A percentile compares a stretch with the other conserved stretches of the same genome.
Conservation (phyloP, 164 flowering plant genomes). For the Brasenia schreberi region DNA sequence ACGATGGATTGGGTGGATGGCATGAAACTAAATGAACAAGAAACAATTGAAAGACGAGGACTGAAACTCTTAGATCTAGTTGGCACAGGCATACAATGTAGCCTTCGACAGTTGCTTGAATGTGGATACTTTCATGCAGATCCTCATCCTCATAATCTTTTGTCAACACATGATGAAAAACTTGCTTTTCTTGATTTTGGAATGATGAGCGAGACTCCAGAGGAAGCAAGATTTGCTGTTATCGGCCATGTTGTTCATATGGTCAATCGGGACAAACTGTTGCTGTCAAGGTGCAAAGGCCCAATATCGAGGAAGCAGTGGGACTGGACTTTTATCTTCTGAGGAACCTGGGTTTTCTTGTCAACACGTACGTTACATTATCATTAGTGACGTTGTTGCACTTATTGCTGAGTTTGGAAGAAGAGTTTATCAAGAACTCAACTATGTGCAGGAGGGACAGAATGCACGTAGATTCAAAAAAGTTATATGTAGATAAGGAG, state of each 20-base stretch:
- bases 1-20: constrained; percentile 99
- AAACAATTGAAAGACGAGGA: constrained; percentile 77
- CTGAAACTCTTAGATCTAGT: constrained; percentile 83
- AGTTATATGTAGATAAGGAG: no score
- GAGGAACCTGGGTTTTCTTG: constrained; percentile 62
- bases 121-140: constrained; percentile 97
- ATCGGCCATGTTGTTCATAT: constrained; percentile 97
- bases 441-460: constrained; percentile 66
- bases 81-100: constrained; percentile 87
- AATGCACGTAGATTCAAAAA: no score
- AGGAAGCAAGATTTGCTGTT: constrained; percentile 87
- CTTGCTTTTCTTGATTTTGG: no score
- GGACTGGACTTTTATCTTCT: constrained; percentile 85
- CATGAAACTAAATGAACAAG: constrained; percentile 83
- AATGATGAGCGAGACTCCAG: no score
- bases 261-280: constrained; percentile 88
- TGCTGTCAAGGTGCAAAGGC: constrained; percentile 96
- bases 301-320: constrained; percentile 85
- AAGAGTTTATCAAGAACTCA: constrained; percentile 96
- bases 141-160: constrained; percentile 96
- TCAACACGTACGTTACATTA: constrained; percentile 68
- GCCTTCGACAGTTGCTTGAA: constrained; percentile 91
- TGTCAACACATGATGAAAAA: constrained; percentile 93
- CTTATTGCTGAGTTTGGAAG: constrained; percentile 91
- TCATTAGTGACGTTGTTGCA: constrained; percentile 82